Base-by-base conservation (phyloP, 1,139 yeast species). In the Debaryomyces fabryi region DNA sequence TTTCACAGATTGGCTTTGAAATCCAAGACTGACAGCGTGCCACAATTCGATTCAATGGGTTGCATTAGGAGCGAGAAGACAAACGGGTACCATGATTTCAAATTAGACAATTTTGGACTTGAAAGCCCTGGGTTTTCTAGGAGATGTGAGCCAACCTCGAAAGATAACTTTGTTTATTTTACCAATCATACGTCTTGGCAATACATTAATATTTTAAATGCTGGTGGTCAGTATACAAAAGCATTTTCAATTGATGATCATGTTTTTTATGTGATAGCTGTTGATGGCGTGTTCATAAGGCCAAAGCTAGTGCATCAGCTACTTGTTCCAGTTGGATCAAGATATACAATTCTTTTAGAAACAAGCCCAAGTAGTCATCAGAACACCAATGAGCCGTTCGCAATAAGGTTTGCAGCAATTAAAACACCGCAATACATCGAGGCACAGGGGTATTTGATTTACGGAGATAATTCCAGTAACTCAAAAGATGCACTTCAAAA, bases 211-310 rank as follows among this genome's bases (percentile, higher is more conserved):
- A 47, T 71, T 16, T 53, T 67, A 41, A 70, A 71, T 47, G 57
- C 68, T 29, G 75, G 74, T 1, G 71, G 72, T 9, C 71, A 65
- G 48, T 63, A 62, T 49, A 63, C 65, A 34, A 67, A 68, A 53
- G 58, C 63, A 8, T 64, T 71, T 44, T 65, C 71, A 6, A 66
- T 71, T 34, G 76, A 71, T 49, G 71, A 65, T 45, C 76, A 71
- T 47, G 57, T 56, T n/a, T 42, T 71, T 30, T 55, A 59, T 35
- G 60, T 69, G 3, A 55, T 71, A 18, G 71, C 71, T 5, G 59
- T 69, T 10, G 75, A 57, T 47, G 75, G 75, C 2, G 52, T 58
- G 3, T 71, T 62, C 46, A 58, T 66, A 12, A 39, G 57, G 15
- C 74, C 76, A 6, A 45, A 44, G 13, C 43, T 44, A 7, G 64